Conservation (phyloP, 2,329 filamentous ascomycete species). For the Didymella sp. region DNA sequence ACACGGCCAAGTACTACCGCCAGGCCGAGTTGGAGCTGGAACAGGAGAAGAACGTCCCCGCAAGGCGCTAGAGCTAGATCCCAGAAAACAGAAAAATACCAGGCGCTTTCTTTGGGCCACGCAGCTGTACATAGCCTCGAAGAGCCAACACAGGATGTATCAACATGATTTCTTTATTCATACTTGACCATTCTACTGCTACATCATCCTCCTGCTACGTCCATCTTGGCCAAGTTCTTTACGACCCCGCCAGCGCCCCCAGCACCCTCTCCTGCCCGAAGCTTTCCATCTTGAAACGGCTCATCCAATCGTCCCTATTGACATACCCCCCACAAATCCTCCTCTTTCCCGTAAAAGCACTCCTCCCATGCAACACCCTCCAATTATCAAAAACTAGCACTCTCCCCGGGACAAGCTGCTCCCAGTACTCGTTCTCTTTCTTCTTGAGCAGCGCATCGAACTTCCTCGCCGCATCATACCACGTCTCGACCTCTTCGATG, state of each 20-base stretch:
- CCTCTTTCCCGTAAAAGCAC: constrained; percentile 80
- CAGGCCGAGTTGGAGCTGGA: constrained; percentile 94
- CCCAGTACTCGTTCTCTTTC: constrained; percentile 74
- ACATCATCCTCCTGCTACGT: background rate
- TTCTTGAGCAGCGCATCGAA: constrained; percentile 75
- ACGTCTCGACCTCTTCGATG: constrained; percentile 61
- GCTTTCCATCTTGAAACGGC: constrained; percentile 30
- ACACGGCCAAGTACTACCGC: constrained; percentile 97
- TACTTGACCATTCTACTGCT: background rate
- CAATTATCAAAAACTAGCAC: constrained; percentile 96
- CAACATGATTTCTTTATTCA: constrained; percentile 32
- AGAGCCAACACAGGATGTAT: constrained; percentile 38
- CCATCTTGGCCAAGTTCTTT: too few species aligned
- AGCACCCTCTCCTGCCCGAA: constrained; percentile 26
- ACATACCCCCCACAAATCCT: constrained; percentile 87
- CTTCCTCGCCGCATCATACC: constrained; percentile 81
- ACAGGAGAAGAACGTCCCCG: constrained; percentile 62
- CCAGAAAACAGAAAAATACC: constrained; percentile 11
- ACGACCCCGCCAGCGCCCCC: constrained; percentile 17
- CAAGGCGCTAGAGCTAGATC: constrained; percentile 9
- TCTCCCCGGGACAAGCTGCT: constrained; percentile 79
- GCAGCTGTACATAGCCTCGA: constrained; percentile 38
- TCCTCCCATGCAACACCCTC: constrained; percentile 87
- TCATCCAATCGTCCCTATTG: constrained; percentile 40
- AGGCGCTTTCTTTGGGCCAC: constrained; percentile 25